Base-by-base conservation (phyloP, 768 basidiomycete genomes). In the Calocybe gangraenosa region DNA sequence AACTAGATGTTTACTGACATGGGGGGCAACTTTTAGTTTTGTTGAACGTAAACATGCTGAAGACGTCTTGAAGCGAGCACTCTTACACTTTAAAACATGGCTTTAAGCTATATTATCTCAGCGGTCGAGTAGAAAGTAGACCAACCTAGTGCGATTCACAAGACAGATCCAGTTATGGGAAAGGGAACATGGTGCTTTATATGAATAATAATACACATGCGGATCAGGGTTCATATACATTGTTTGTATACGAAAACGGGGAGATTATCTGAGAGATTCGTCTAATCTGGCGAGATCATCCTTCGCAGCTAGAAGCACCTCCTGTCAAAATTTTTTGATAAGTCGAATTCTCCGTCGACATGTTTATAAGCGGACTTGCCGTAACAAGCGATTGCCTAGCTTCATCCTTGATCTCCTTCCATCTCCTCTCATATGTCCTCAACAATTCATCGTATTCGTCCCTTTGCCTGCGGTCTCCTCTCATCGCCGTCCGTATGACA, bases 341-440 rank as follows among this genome's bases (percentile, higher is more conserved):
- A 28, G 25, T 11, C 11, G 11, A 28, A 5, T 28, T 28, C 25
- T 28, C 11, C 11, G 6, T 11, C 25, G 11, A 28, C 25, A 28
- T 28, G 11, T 28, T 28, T 28, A n/a, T n/a, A 28, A 28, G 28
- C 37, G 15, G n/a, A 51, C 73, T 54, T 35, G 78, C 81, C 46
- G 78, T 76, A 11, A 81, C 81, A 49, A 81, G 68, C 0, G 74
- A 72, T 59, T 83, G 81, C 48, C 81, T 64, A 11, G 78, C 71
- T 59, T 83, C 81, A 53, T 83, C 81, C 57, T 79, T 79, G 48
- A 83, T 82, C 58, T 83, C 81, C 57, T 82, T 83, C 81, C 81
- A 83, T 43, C 80, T 62, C n/a, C 73, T 66, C 54, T 83, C 81
- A 56, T 83, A 83, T 6, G 69, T 73, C 33, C 70, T 65, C 57